phyloP scores from a whole-genome alignment of 208 protist species.

The Leishmania braziliensis region DNA sequence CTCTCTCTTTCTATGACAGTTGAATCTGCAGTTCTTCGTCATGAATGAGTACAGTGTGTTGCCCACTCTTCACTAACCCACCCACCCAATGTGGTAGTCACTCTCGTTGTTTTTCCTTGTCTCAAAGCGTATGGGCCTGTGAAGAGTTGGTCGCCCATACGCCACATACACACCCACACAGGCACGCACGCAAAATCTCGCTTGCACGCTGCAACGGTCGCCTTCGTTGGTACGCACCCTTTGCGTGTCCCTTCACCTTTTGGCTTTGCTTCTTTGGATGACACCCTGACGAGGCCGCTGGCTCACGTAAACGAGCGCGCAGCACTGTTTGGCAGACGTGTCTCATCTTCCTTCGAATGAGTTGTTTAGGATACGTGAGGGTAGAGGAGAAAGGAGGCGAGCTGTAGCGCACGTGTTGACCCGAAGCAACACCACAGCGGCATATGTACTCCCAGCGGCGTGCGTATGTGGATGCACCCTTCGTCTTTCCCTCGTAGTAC shows the following conservation, averaged over 20 bases:
- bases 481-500: not conserved
- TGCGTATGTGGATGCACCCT: not conserved
- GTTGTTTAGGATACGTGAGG: not conserved
- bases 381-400: not conserved
- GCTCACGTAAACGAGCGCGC: not conserved
- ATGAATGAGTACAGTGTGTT: not conserved
- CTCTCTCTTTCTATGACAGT: not conserved
- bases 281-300: not conserved
- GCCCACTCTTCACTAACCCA: not conserved
- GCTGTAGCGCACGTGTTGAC: not conserved
- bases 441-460: not conserved
- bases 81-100: not conserved
- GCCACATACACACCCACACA: not conserved
- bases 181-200: not conserved
- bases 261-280: not conserved
- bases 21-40: not conserved
- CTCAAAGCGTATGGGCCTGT: not conserved
- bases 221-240: not conserved
- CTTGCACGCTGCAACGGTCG: not conserved
- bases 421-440: not conserved
- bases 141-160: not conserved
- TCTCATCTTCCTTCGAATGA: not conserved
- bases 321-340: not conserved
- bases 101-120: not conserved
- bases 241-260: not conserved